Conservation (phyloP, 306 rosid species). For the Rosa lucieae region DNA sequence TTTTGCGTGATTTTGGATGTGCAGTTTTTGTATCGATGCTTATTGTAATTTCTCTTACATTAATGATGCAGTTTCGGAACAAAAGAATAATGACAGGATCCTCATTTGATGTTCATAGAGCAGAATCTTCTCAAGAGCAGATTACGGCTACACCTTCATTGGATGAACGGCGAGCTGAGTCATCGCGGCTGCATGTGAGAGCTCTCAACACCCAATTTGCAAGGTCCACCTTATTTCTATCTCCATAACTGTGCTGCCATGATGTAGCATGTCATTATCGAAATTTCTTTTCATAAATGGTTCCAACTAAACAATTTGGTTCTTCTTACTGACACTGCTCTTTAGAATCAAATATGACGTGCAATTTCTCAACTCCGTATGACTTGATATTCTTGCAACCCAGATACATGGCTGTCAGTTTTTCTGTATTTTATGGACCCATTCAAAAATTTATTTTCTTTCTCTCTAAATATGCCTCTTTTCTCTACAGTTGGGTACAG, state of each 20-base stretch:
- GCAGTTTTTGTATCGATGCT: slow-evolving; percentile 22
- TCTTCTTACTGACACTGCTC: neutral
- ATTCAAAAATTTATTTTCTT: slow-evolving; percentile 2
- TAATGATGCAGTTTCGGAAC: slow-evolving; percentile 68
- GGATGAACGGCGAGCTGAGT: slow-evolving; percentile 71
- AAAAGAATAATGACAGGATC: slow-evolving; percentile 86
- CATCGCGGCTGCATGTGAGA: slow-evolving; percentile 96
- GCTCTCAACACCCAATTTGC: slow-evolving; percentile 97
- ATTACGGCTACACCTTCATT: slow-evolving; percentile 39
- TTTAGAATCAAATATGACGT: neutral
- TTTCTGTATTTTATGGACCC: slow-evolving; percentile 6
- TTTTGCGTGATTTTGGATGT: slow-evolving; percentile 13
- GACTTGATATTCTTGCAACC: slow-evolving; percentile 7
- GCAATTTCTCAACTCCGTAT: neutral
- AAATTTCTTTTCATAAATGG: neutral
- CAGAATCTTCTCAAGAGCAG: slow-evolving; percentile 68
- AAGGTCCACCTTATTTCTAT: slow-evolving; percentile 58
- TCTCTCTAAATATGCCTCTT: slow-evolving; percentile 15
- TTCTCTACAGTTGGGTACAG: slow-evolving; percentile 86
- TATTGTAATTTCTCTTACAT: slow-evolving; percentile 22
- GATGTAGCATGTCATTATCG: slow-evolving; percentile 1
- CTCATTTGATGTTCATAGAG: slow-evolving; percentile 63
- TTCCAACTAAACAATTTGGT: neutral
- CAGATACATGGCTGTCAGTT: neutral
- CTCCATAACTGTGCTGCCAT: slow-evolving; percentile 15